phyloP scores from a whole-genome alignment of 2,329 filamentous ascomycete species.

The Scytalidium lignicola region DNA sequence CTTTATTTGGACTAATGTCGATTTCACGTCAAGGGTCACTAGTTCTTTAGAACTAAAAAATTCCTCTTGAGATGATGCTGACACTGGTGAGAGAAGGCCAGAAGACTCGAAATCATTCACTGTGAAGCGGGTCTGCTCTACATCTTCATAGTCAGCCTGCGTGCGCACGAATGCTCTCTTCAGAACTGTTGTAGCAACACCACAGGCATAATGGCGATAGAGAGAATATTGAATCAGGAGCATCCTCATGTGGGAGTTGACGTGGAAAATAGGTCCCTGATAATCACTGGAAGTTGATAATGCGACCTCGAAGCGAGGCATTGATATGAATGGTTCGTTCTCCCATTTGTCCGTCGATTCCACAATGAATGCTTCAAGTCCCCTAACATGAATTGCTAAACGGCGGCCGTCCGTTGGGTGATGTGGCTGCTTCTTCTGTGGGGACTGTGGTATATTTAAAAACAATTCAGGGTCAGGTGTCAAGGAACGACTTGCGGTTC shows the following conservation, averaged over 20 bases:
- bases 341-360: conserved; percentile 83
- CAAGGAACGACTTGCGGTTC: conserved; percentile 67
- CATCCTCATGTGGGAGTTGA: conserved; percentile 76
- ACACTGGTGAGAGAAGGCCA: conserved; percentile 22
- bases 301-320: conserved; percentile 83
- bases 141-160: conserved; percentile 39
- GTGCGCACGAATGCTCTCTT: conserved; percentile 61
- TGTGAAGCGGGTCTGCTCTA: conserved; percentile 27
- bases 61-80: conserved; percentile 17
- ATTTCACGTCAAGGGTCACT: conserved; percentile 75
- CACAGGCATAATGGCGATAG: conserved; percentile 85
- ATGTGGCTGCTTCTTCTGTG: conserved; percentile 45
- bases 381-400: conserved; percentile 73
- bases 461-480: conserved; percentile 63
- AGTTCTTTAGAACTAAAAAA: conserved; percentile 49
- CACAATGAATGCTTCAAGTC: conserved; percentile 84
- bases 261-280: conserved; percentile 81
- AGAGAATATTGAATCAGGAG: conserved; percentile 85
- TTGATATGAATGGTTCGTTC: conserved; percentile 74
- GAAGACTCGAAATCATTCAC: conserved; percentile 7
- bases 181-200: conserved; percentile 74
- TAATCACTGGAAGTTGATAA: conserved; percentile 81
- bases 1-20: conserved; percentile 79
- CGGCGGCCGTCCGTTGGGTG: conserved; percentile 69
- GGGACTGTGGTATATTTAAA: conserved; percentile 43